These are phyloP conservation scores for Aspergillus pseudonomiae DNA, from an alignment of 2,329 filamentous ascomycete genomes.

Conservation along the genomic window DNA sequence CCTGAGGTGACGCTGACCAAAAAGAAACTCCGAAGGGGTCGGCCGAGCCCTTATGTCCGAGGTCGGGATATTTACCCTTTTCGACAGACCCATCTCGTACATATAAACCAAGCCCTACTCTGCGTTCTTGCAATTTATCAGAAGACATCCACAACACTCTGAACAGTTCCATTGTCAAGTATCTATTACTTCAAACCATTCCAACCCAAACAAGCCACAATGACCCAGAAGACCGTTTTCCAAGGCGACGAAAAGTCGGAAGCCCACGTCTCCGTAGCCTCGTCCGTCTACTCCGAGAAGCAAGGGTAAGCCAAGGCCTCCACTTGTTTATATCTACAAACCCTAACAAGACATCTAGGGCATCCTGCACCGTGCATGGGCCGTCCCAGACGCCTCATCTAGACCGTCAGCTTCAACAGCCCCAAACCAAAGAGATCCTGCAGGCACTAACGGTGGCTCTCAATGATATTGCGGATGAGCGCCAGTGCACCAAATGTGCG, in stretches of 20 bases:
- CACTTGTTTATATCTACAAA: neutral
- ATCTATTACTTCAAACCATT: neutral
- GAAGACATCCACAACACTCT: neutral
- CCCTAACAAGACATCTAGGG: neutral
- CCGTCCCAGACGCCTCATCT: neutral
- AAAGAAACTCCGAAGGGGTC: neutral
- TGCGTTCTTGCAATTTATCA: neutral
- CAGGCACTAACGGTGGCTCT: neutral
- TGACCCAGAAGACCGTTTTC: neutral
- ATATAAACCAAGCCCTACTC: neutral
- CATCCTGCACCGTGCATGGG: neutral
- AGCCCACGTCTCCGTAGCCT: neutral
- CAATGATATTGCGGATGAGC: neutral
- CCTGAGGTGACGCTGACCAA: neutral
- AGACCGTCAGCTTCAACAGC: neutral
- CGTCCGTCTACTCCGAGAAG: neutral
- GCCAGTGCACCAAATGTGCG: neutral
- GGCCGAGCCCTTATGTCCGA: neutral
- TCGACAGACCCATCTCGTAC: neutral
- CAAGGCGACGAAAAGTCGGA: neutral
- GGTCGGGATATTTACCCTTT: neutral
- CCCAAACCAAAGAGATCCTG: neutral
- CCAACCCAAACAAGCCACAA: neutral
- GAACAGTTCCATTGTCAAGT: neutral
- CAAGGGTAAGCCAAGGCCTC: neutral